Conservation (phyloP, 495 filamentous ascomycete species). For the Podospora appendiculata region DNA sequence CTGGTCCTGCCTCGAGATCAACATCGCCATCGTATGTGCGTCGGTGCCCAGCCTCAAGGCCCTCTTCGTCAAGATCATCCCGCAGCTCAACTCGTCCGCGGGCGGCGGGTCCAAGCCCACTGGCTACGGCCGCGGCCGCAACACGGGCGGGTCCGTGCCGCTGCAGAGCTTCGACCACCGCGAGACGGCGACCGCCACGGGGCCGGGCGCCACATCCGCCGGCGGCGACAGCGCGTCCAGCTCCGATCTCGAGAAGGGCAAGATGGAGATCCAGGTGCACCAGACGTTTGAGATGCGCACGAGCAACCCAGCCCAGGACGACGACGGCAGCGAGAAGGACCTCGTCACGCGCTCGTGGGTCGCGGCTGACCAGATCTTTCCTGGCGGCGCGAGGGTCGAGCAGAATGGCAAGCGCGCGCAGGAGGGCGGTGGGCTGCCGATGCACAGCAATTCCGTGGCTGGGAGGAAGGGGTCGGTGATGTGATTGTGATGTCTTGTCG, state of each 20-base stretch:
- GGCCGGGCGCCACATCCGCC: neutral
- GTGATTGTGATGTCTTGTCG: too few species aligned
- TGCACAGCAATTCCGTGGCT: too few species aligned
- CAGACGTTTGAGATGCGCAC: neutral
- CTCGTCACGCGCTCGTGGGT: too few species aligned
- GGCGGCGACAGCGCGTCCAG: neutral
- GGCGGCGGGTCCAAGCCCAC: neutral
- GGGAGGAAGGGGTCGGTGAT: too few species aligned
- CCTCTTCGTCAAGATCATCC: conserved; percentile 21
- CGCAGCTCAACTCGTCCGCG: conserved; percentile 11
- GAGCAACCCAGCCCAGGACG: neutral
- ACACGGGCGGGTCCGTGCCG: neutral
- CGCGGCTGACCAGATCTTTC: too few species aligned
- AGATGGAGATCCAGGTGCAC: conserved; percentile 2
- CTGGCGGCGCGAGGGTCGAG: too few species aligned
- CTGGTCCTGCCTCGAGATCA: conserved; percentile 40
- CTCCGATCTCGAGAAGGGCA: neutral
- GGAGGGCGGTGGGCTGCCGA: too few species aligned
- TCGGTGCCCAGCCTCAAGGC: conserved; percentile 33
- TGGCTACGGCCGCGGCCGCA: neutral
- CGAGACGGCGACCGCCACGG: neutral
- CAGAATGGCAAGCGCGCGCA: too few species aligned
- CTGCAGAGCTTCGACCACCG: neutral
- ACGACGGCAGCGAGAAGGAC: neutral
- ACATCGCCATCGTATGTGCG: conserved; percentile 37